Conservation (phyloP, 139 green algal species). For the Chloropicon primus region DNA sequence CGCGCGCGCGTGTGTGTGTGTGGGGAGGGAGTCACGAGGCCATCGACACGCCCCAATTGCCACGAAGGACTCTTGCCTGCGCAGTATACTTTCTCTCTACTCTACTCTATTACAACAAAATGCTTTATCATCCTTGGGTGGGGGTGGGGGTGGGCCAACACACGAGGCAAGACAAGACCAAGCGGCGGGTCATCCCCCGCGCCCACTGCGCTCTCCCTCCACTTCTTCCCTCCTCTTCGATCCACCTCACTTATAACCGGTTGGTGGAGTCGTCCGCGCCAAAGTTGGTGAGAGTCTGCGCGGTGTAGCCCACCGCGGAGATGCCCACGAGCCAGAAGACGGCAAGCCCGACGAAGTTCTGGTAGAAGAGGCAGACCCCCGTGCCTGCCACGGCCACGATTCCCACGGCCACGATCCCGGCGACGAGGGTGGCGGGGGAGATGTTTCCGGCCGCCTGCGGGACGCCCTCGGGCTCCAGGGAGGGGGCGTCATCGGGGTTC, state of each 20-base stretch:
- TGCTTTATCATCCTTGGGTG: too few relatives aligned
- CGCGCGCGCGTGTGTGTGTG: too few relatives aligned
- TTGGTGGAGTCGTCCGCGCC: not conserved
- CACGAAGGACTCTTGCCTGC: too few relatives aligned
- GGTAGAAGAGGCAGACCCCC: constrained; percentile 37
- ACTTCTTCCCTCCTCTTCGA: not conserved
- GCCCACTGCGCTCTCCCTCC: not conserved
- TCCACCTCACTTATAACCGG: not conserved
- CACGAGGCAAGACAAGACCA: too few relatives aligned
- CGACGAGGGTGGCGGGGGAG: not conserved
- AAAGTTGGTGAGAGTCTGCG: not conserved
- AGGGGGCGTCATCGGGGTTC: constrained; percentile 21
- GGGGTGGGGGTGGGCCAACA: too few relatives aligned
- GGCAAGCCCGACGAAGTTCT: constrained; percentile 1
- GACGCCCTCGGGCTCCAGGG: constrained; percentile 27
- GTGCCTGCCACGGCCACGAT: constrained; percentile 41
- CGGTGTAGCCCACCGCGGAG: not conserved
- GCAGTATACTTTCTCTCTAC: too few relatives aligned
- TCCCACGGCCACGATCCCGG: constrained; percentile 23
- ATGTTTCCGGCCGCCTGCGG: constrained; percentile 17
- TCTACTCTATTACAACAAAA: too few relatives aligned
- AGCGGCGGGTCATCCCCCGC: too few relatives aligned
- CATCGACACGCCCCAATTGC: too few relatives aligned
- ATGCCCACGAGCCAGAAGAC: not conserved
- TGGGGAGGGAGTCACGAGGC: too few relatives aligned